Base-by-base conservation (phyloP, 257 asterid genomes). In the Solanum medicagineum region DNA sequence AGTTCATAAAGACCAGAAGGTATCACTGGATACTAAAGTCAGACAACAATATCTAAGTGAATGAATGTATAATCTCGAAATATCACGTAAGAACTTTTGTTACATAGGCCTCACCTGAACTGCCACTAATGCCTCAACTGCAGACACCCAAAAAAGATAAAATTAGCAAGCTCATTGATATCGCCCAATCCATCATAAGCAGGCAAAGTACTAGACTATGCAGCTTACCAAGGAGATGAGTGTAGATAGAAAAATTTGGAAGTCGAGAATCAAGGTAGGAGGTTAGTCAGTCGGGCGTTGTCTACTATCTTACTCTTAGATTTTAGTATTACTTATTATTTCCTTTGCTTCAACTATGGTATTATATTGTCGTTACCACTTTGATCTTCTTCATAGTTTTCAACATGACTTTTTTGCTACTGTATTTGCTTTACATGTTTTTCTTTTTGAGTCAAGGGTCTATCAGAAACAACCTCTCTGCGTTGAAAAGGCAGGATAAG, bases 21-120 rank as follows among this genome's bases (percentile, higher is more conserved):
- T 7, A 60, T 60, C 44, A 82, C 85, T 22, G 85, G 85, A 82
- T 56, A 62, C 85, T 82, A 29, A 42, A 82, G 24, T 49, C 55
- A n/a, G 8, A 12, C 20, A 17, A 32, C 89, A 53, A 85, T 87
- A 70, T 81, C 88, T 89, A 63, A 93, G 92, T 5, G 42, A 62
- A 17, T 84, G 88, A 24, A 14, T 86, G 40, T 44, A 62, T 53
- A 92, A 53, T 90, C 92, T 81, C 15, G 79, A 84, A 92, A 89
- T 86, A 51, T 49, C 66, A 88, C 51, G 29, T 86, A 84, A 86
- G 45, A 56, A 19, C 51, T 60, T 44, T 20, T 60, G n/a, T 60
- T 81, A 60, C 44, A 40, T 81, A n/a, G 20, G 54, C 56, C 59
- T 81, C 24, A 81, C 59, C 77, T 81, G 26, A 81, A 17, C 75